These are phyloP conservation scores for Solioccasus polychromus DNA, from an alignment of 768 basidiomycete species.

Conservation along the genomic window DNA sequence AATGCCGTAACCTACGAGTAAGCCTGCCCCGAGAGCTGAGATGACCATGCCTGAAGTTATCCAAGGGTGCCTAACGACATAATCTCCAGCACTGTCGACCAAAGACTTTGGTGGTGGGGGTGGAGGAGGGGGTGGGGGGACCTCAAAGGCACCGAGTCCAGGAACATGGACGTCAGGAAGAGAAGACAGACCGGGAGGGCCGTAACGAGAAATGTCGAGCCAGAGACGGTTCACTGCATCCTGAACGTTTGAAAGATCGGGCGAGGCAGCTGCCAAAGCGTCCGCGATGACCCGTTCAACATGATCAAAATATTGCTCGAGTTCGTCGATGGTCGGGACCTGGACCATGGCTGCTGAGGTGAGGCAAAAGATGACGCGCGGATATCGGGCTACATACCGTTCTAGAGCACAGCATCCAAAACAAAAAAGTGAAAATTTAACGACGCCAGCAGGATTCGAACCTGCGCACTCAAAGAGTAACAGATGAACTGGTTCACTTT, in stretches of 20 bases:
- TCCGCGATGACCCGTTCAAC: constrained; percentile 61
- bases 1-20: constrained; percentile 56
- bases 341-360: constrained; percentile 24
- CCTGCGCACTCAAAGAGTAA: constrained; percentile 70
- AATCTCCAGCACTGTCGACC: constrained; percentile 47
- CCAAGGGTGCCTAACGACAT: constrained; percentile 61
- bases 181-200: constrained; percentile 48
- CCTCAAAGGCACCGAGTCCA: constrained; percentile 66
- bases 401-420: neutral
- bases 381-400: constrained; percentile 17
- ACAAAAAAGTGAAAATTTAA: neutral
- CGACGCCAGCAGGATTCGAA: constrained; percentile 69
- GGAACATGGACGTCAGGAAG: constrained; percentile 57
- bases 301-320: constrained; percentile 68
- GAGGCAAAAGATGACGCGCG: neutral
- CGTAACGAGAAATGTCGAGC: constrained; percentile 79
- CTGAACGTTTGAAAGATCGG: constrained; percentile 60
- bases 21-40: constrained; percentile 57
- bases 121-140: constrained; percentile 62
- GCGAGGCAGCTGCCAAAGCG: constrained; percentile 53
- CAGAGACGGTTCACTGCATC: constrained; percentile 69
- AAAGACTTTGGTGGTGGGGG: constrained; percentile 50
- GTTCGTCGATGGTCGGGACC: constrained; percentile 54
- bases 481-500: constrained; percentile 39
- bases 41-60: constrained; percentile 50